Evolutionary conservation across 805 yeast species (phyloP).

Genomic region (Torulaspora delbrueckii): DNA sequence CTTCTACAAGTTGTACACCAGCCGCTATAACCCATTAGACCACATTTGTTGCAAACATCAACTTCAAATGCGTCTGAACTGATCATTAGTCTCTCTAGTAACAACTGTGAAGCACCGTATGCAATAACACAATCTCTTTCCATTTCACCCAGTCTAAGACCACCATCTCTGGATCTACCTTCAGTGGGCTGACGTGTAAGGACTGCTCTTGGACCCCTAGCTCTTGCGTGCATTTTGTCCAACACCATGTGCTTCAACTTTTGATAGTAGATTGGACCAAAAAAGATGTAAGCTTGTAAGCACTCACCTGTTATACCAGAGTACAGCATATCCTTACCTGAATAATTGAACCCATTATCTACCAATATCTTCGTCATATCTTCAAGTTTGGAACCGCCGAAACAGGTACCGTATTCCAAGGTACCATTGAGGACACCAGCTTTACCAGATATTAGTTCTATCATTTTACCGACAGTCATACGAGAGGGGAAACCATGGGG

Average conservation of each 20-base stretch:
- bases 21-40: slow-evolving; percentile 93
- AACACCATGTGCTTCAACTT: slow-evolving; percentile 97
- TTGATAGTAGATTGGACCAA: slow-evolving; percentile 97
- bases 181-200: slow-evolving; percentile 97
- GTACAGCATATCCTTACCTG: slow-evolving; percentile 96
- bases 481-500: slow-evolving; percentile 99
- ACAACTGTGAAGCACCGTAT: slow-evolving; percentile 93
- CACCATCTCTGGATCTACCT: slow-evolving; percentile 99
- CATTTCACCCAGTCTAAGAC: slow-evolving; percentile 98
- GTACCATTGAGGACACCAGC: slow-evolving; percentile 94
- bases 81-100: slow-evolving; percentile 90
- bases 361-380: slow-evolving; percentile 91
- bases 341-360: slow-evolving; percentile 86
- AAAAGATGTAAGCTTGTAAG: slow-evolving; percentile 93
- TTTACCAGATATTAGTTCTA: slow-evolving; percentile 91
- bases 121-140: slow-evolving; percentile 99
- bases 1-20: slow-evolving; percentile 98
- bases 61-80: slow-evolving; percentile 98
- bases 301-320: slow-evolving; percentile 98
- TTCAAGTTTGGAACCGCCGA: slow-evolving; percentile 94
- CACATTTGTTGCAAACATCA: slow-evolving; percentile 89
- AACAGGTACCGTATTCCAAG: slow-evolving; percentile 94
- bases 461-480: slow-evolving; percentile 99
- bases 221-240: slow-evolving; percentile 99
- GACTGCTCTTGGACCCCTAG: slow-evolving; percentile 98